phyloP scores from a whole-genome alignment of 768 basidiomycete species.

The Mycena rosella region DNA sequence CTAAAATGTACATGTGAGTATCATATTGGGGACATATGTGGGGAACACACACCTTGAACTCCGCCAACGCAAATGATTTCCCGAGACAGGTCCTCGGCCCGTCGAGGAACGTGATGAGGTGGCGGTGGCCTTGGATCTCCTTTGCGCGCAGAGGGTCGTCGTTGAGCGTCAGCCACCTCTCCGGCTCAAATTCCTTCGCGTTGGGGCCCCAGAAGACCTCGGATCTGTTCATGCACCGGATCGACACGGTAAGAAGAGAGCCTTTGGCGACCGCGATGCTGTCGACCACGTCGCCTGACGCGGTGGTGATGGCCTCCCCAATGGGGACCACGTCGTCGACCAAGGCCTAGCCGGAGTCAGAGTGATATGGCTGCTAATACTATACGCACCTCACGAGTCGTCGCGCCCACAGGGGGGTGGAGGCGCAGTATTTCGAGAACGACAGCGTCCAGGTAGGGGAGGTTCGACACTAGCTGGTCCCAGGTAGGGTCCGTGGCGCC shows the following conservation, averaged over 20 bases:
- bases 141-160: slow-evolving; percentile 41
- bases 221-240: slow-evolving; percentile 55
- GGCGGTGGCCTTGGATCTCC: slow-evolving; percentile 52
- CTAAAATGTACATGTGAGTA: slow-evolving; percentile 8
- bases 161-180: slow-evolving; percentile 55
- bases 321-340: slow-evolving; percentile 56
- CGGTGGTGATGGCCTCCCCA: slow-evolving; percentile 44
- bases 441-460: slow-evolving; percentile 59
- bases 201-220: slow-evolving; percentile 58
- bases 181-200: slow-evolving; percentile 58
- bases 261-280: slow-evolving; percentile 55
- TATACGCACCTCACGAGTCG: slow-evolving; percentile 45
- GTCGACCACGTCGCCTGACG: slow-evolving; percentile 45
- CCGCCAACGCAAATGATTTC: slow-evolving; percentile 55
- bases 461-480: slow-evolving; percentile 49
- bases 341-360: slow-evolving; percentile 42
- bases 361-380: not conserved
- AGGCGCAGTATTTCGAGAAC: slow-evolving; percentile 54
- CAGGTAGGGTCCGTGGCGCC: slow-evolving; percentile 49
- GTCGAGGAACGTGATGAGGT: slow-evolving; percentile 59
- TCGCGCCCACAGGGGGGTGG: slow-evolving; percentile 49
- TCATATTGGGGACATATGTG: not conserved
- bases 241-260: slow-evolving; percentile 52
- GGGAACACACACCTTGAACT: slow-evolving; percentile 27
- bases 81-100: slow-evolving; percentile 49